phyloP scores from a whole-genome alignment of 2,329 filamentous ascomycete species.

The Westerdykella sp. region DNA sequence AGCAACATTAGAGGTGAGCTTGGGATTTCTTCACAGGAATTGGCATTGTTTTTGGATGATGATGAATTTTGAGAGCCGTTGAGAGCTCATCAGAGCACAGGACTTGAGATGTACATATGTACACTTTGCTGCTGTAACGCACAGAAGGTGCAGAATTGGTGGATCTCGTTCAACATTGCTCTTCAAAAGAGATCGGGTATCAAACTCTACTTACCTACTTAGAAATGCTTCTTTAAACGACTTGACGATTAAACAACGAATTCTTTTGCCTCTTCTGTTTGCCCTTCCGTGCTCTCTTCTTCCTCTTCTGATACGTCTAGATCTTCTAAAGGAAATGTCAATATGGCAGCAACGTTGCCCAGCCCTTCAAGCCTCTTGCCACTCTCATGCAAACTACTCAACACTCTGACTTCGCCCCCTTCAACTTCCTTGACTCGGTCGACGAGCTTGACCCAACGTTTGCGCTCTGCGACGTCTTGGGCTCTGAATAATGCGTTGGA shows the following conservation, averaged over 20 bases:
- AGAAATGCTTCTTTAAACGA: background rate
- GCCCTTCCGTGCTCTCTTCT: constrained; percentile 21
- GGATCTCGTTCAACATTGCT: no score
- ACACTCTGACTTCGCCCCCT: constrained; percentile 79
- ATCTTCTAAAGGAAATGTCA: constrained; percentile 82
- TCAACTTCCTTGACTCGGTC: constrained; percentile 75
- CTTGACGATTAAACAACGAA: constrained; percentile 23
- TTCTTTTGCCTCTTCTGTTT: constrained; percentile 9
- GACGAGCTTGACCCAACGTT: constrained; percentile 76
- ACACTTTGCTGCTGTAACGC: no score
- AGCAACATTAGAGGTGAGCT: no score
- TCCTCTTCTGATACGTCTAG: constrained; percentile 59
- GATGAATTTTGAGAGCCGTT: no score
- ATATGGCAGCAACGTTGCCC: constrained; percentile 80
- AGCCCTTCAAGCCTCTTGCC: constrained; percentile 76
- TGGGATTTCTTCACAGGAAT: no score
- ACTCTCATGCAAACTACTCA: constrained; percentile 92
- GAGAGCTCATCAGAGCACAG: no score
- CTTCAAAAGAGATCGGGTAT: no score
- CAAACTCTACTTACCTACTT: no score
- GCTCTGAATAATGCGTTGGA: constrained; percentile 84
- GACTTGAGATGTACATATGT: no score
- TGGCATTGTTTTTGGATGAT: no score
- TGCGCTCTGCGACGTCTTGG: constrained; percentile 68
- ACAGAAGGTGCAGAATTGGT: no score